Base-by-base conservation (phyloP, 495 filamentous ascomycete genomes). In the Tuber indicum region DNA sequence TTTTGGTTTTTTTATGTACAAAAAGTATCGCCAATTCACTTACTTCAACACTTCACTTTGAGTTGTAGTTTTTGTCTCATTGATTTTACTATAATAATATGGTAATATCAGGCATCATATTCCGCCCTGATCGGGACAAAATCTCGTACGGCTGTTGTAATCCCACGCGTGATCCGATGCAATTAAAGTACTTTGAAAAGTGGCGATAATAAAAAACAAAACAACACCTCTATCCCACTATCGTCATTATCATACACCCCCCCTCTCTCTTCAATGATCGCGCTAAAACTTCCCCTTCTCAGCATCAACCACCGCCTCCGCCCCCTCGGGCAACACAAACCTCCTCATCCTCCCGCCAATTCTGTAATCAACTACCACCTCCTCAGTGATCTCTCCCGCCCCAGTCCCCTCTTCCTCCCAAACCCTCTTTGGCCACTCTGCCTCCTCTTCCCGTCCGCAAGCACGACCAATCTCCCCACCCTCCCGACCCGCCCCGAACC, bases 401-500 rank as follows among this genome's bases (percentile, higher is more conserved):
- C 76, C 77, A 8, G 81, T 77, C 75, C 83, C 75, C 52, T 74
- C 70, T 58, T 87, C 85, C 84, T 92, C 91, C 85, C 91, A 90
- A 10, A 91, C 90, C 3, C 87, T 88, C 84, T 97, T 98, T 80
- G 91, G 88, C 96, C 96, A 98, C 80, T 97, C 91, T 70, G 84
- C 85, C 84, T 98, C 96, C 85, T 97, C 96, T 75, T 90, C 85
- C 43, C 86, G 85, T 26, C 49, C 49, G n/a, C 98, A 87, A n/a
- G 89, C 86, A n/a, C 84, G 84, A 76, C 92, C 87, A 81, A 94
- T 92, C 85, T 98, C 81, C 92, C 83, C 87, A 88, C 69, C 81
- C 76, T 75, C 82, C 71, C 36, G 81, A 71, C 75, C 84, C 75
- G 36, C 75, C 69, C 71, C 79, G 47, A 80, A 72, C 3, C 76